phyloP scores from a whole-genome alignment of 2,329 filamentous ascomycete genomes.

The Stemphylium beticola region DNA sequence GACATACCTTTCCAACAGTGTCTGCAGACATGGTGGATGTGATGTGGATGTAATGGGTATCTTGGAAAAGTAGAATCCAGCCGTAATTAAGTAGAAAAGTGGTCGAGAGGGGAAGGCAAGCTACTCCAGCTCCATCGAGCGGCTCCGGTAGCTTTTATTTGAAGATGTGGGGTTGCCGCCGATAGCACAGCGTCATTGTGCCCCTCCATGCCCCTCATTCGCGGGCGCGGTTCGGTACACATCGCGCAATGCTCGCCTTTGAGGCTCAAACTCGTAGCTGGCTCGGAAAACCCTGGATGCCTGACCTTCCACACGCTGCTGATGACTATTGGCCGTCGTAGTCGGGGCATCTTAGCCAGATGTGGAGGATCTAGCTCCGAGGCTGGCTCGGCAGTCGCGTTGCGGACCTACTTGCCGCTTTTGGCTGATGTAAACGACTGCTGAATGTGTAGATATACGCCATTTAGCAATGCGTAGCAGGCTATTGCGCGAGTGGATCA shows the following conservation, averaged over 20 bases:
- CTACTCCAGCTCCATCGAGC: slow-evolving; percentile 22
- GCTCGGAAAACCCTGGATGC: slow-evolving; percentile 21
- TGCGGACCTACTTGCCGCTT: slow-evolving; percentile 29
- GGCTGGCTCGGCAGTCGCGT: slow-evolving; percentile 8
- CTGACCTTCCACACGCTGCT: slow-evolving; percentile 2
- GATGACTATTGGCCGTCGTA: slow-evolving; percentile 17
- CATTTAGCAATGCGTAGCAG: slow-evolving; percentile 7
- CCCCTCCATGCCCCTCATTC: slow-evolving; percentile 38
- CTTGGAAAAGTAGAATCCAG: slow-evolving; percentile 7
- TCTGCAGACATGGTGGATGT: slow-evolving; percentile 55
- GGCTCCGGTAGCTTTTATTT: slow-evolving; percentile 33
- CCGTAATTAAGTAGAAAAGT: slow-evolving; percentile 8
- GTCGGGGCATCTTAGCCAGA: slow-evolving; percentile 29
- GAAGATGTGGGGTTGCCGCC: slow-evolving; percentile 27
- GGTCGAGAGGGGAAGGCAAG: slow-evolving; percentile 18
- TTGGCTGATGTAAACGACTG: slow-evolving; percentile 18
- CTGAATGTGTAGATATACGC: slow-evolving; percentile 7
- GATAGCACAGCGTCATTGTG: slow-evolving; percentile 25
- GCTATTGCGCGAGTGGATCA: neutral
- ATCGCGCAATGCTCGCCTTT: slow-evolving; percentile 35
- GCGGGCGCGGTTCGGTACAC: slow-evolving; percentile 27
- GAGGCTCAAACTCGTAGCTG: slow-evolving; percentile 34
- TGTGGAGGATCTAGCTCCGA: slow-evolving; percentile 13
- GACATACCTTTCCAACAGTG: slow-evolving; percentile 60
- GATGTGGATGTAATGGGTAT: slow-evolving; percentile 22